A percentile compares a stretch with the other conserved stretches of the same genome.
Evolutionary conservation across 129 eudicot genomes (phyloP).

Genomic region (Helianthus tuberosus): DNA sequence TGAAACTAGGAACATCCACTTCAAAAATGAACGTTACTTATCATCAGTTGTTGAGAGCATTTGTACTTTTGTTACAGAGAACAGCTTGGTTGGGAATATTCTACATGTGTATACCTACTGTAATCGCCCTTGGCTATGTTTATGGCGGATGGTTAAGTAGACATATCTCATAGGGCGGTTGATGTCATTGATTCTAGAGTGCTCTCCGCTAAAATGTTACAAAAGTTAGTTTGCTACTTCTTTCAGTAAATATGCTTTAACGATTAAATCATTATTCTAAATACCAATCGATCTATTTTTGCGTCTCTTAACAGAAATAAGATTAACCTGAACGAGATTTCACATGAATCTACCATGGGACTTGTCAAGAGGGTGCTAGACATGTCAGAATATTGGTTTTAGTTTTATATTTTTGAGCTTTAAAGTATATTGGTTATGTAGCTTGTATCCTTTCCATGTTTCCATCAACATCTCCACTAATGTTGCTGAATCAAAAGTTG

Average conservation of each 20-base stretch:
- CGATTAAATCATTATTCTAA: background rate
- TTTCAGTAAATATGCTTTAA: background rate
- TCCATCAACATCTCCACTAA: too few relatives aligned
- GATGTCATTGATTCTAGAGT: constrained; percentile 96
- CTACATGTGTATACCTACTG: constrained; percentile 49
- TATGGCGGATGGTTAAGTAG: constrained; percentile 41
- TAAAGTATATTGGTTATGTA: too few relatives aligned
- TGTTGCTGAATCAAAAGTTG: too few relatives aligned
- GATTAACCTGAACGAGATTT: constrained; percentile 90
- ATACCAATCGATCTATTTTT: constrained; percentile 3
- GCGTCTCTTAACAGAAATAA: constrained; percentile 60
- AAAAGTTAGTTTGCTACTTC: constrained; percentile 58
- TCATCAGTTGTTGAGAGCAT: too few relatives aligned
- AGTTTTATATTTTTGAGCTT: too few relatives aligned
- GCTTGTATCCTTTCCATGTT: too few relatives aligned
- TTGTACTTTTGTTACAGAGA: constrained; percentile 22
- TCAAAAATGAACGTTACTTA: too few relatives aligned
- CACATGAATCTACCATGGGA: constrained; percentile 94
- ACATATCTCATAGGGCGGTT: constrained; percentile 55
- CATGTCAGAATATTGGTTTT: too few relatives aligned
- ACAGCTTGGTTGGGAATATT: constrained; percentile 45
- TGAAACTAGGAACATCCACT: too few relatives aligned
- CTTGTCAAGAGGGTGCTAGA: constrained; percentile 67
- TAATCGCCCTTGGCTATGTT: constrained; percentile 45
- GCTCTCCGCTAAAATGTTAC: constrained; percentile 93